A percentile compares a stretch with the other conserved stretches of the same genome.
These are phyloP conservation scores for Calendula officinalis DNA, from an alignment of 129 eudicot genomes.

Conservation along the genomic window DNA sequence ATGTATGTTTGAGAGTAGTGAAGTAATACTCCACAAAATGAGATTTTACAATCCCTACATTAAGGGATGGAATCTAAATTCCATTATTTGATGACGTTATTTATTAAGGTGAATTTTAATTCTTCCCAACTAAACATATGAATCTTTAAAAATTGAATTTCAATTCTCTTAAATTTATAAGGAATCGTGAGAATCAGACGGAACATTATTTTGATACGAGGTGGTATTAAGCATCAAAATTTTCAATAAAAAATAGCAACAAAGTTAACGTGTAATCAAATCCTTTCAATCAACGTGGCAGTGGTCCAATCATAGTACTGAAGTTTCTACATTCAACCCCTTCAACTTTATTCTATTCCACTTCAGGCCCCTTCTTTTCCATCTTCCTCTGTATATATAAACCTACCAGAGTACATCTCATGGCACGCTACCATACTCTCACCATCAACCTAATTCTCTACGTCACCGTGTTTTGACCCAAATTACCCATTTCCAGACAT, in stretches of 20 bases:
- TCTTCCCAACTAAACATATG: no score
- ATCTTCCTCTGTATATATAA: slow-evolving; percentile 11
- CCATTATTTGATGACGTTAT: no score
- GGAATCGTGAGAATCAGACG: no score
- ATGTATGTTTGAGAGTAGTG: no score
- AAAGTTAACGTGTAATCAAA: slow-evolving; percentile 36
- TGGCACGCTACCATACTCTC: slow-evolving; percentile 14
- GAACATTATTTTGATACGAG: no score
- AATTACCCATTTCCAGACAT: not conserved
- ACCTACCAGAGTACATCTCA: slow-evolving; percentile 11
- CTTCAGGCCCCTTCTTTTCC: not conserved
- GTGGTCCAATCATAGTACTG: slow-evolving; percentile 34
- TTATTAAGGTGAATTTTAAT: no score
- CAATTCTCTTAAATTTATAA: no score
- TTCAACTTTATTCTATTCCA: not conserved
- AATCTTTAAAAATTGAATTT: no score
- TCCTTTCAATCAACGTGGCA: slow-evolving; percentile 32
- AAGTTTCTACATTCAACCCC: not conserved
- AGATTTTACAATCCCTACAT: no score
- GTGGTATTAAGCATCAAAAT: no score
- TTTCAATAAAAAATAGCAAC: slow-evolving; percentile 1
- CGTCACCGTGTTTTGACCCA: not conserved
- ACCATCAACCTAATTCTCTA: slow-evolving; percentile 10
- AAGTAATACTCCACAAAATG: no score
- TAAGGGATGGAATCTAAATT: no score